phyloP scores from a whole-genome alignment of 352 stramenopile species.

The Blastocystis sp. region DNA sequence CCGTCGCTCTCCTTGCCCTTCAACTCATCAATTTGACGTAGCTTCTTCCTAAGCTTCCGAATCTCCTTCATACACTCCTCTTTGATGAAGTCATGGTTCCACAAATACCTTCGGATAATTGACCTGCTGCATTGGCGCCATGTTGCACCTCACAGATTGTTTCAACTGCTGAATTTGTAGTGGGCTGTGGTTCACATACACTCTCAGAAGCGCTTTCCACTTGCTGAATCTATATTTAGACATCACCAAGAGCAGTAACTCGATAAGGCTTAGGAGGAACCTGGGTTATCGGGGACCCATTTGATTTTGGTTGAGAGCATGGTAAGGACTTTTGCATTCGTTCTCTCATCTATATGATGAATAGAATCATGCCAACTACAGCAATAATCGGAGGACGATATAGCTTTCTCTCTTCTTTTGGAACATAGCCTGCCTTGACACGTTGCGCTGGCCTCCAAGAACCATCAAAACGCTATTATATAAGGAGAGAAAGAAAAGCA shows the following conservation, averaged over 20 bases:
- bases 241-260: too few species aligned
- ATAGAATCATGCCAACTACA: neutral
- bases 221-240: too few species aligned
- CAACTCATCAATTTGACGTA: constrained; percentile 18
- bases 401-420: constrained; percentile 24
- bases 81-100: neutral
- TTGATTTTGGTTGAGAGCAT: too few species aligned
- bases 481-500: neutral
- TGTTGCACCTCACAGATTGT: too few species aligned
- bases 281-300: too few species aligned
- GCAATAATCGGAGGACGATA: neutral
- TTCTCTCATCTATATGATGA: neutral
- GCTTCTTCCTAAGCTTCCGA: neutral
- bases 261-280: too few species aligned
- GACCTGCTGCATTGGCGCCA: too few species aligned
- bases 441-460: constrained; percentile 22
- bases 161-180: too few species aligned
- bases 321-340: neutral
- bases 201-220: too few species aligned
- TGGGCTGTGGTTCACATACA: too few species aligned
- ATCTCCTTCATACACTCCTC: neutral
- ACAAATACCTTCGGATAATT: too few species aligned
- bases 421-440: constrained; percentile 34
- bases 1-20: neutral
- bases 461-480: neutral